Evolutionary conservation across 2,329 filamentous ascomycete species (phyloP).

Genomic region (Colletotrichum salicis): DNA sequence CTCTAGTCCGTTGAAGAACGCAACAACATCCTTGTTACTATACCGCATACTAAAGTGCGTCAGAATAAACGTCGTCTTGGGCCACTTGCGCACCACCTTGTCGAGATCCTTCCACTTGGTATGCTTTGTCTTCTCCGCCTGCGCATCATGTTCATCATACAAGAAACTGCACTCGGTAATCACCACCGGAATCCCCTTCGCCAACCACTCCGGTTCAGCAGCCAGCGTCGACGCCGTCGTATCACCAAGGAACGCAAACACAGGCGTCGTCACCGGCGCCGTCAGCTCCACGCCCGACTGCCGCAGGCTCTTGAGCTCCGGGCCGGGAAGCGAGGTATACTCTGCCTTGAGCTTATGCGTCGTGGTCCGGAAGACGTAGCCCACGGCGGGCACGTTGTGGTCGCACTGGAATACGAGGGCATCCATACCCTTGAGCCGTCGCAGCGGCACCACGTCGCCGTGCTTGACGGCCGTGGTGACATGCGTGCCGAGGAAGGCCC

Average conservation of each 20-base stretch:
- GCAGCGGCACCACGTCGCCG: conserved; percentile 50
- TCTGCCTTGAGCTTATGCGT: conserved; percentile 52
- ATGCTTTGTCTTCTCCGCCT: conserved; percentile 59
- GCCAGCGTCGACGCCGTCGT: conserved; percentile 54
- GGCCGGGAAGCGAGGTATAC: conserved; percentile 48
- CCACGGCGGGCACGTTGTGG: conserved; percentile 59
- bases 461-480: conserved; percentile 48
- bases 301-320: conserved; percentile 51
- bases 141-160: conserved; percentile 52
- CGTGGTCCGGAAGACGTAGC: conserved; percentile 56
- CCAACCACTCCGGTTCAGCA: conserved; percentile 52
- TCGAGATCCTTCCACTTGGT: conserved; percentile 59
- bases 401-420: conserved; percentile 57
- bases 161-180: conserved; percentile 63
- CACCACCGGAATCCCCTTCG: conserved; percentile 53
- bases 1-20: conserved; percentile 53
- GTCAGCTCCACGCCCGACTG: conserved; percentile 52
- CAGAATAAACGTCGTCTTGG: conserved; percentile 56
- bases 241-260: conserved; percentile 61
- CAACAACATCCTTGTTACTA: conserved; percentile 50
- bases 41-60: conserved; percentile 60
- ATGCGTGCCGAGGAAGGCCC: conserved; percentile 50
- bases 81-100: conserved; percentile 54
- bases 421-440: conserved; percentile 48
- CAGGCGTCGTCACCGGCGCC: conserved; percentile 48